Evolutionary conservation across 345 rosid species (phyloP).

Genomic region (Viola odorata): DNA sequence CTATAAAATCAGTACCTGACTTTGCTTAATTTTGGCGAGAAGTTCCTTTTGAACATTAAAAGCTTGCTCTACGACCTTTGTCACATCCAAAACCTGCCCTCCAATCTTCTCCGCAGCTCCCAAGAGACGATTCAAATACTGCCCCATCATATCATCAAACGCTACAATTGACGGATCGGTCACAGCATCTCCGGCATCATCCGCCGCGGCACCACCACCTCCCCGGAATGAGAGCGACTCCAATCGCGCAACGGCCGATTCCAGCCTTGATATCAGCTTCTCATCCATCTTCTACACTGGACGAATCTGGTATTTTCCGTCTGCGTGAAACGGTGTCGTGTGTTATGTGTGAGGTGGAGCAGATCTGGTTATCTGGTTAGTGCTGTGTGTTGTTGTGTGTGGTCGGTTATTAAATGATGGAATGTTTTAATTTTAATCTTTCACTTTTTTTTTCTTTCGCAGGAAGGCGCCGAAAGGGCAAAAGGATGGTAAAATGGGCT

Average conservation of each 20-base stretch:
- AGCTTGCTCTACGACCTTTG: constrained; percentile 62
- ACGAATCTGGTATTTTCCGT: no score
- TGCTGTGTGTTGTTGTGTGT: not conserved
- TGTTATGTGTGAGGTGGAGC: not conserved
- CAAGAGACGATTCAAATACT: constrained; percentile 50
- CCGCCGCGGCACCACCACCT: constrained; percentile 13
- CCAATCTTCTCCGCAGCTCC: constrained; percentile 83
- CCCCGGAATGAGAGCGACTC: constrained; percentile 46
- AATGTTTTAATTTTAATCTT: not conserved
- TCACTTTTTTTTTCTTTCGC: not conserved
- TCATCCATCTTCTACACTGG: constrained; percentile 48
- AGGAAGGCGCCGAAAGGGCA: constrained; percentile 12
- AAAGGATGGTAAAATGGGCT: not conserved
- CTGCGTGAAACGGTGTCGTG: not conserved
- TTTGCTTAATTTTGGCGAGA: constrained; percentile 59
- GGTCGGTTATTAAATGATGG: constrained; percentile 1
- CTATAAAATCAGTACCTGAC: constrained; percentile 36
- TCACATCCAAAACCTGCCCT: constrained; percentile 70
- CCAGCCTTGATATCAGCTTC: constrained; percentile 64
- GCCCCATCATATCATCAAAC: constrained; percentile 56
- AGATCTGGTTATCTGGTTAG: constrained; percentile 17
- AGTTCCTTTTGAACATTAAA: constrained; percentile 59
- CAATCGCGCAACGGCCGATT: constrained; percentile 71
- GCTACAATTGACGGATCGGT: constrained; percentile 79
- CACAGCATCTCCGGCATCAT: constrained; percentile 11